Conservation (phyloP, 352 stramenopile species). For the Phytophthora hybrid region DNA sequence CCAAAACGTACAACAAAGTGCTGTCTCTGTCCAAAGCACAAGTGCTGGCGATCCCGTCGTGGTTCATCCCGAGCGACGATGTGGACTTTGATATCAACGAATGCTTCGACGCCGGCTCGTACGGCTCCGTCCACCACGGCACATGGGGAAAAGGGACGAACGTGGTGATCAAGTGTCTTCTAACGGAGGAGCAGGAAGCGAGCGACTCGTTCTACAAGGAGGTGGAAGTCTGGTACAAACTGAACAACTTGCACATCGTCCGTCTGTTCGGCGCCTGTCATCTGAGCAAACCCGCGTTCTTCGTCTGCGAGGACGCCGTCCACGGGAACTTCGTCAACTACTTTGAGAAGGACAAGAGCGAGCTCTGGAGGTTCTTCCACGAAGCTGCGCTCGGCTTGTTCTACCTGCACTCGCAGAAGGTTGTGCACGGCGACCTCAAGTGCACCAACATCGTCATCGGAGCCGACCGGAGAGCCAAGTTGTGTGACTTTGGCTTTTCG, state of each 20-base stretch:
- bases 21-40: conserved; percentile 21
- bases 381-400: conserved; percentile 56
- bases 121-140: conserved; percentile 40
- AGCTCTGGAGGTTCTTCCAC: conserved; percentile 42
- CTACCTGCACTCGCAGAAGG: conserved; percentile 67
- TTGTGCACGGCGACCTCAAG: conserved; percentile 91
- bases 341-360: conserved; percentile 36
- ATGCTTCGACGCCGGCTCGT: conserved; percentile 34
- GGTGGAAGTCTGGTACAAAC: conserved; percentile 41
- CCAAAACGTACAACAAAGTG: conserved; percentile 29
- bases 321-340: conserved; percentile 53
- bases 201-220: conserved; percentile 42
- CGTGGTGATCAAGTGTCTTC: conserved; percentile 51
- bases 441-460: conserved; percentile 89
- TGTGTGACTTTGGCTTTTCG: conserved; percentile 57
- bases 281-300: conserved; percentile 40
- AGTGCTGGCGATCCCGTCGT: conserved; percentile 14
- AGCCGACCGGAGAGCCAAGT: conserved; percentile 43
- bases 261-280: conserved; percentile 53
- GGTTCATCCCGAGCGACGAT: conserved; percentile 39
- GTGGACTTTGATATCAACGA: conserved; percentile 30
- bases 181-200: conserved; percentile 28
- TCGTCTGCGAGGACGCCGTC: conserved; percentile 53
- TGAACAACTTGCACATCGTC: conserved; percentile 51
- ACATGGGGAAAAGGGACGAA: conserved; percentile 39